Evolutionary conservation across 2,329 filamentous ascomycete genomes (phyloP), one percentile per base, ranked within the genome.

Genomic region (Trichoderma koningii): DNA sequence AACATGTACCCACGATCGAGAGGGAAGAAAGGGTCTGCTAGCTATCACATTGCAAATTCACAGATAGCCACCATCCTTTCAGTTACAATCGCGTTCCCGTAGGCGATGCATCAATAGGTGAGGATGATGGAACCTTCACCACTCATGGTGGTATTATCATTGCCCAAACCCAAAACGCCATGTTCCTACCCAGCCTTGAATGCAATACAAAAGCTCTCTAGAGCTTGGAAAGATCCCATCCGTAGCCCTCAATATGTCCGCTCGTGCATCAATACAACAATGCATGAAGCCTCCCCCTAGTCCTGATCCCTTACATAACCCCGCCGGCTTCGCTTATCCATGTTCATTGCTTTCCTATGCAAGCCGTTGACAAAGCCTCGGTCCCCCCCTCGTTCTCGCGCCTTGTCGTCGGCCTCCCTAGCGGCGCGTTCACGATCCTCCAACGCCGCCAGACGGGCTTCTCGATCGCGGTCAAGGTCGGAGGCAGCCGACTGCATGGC

Each of bases 401-500:
- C 85, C 67, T 75, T 79, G 34, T 92, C 86, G 62, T 96, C 92
- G 1, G 85, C 85, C 66, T 91, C 87, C 14, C 83, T 82, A 51
- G 87, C 84, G 19, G 79, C 80, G 55, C 84, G 82, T 70, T 96
- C 92, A 66, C 82, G 82, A 68, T 86, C 85, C 26, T 86, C 87
- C 19, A 93, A 78, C 1, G 86, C 86, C 0, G 86, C 85, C 10
- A 96, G 79, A 26, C 92, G 85, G 66, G 84, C 82, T 68, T 85
- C 85, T 38, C 92, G 87, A 69, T 90, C 87, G n/a, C 80, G 73
- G 70, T 94, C 90, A 55, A 96, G 80, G 12, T 89, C 85, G 1
- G 82, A 83, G 5, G 90, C 90, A 30, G 87, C 88, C 19, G 84
- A 83, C 74, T 91, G 89, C 90, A 93, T 92, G 9, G 87, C 88